Evolutionary conservation across 192 early-diverging fungal genomes (phyloP).

Genomic region (Entophlyctis luteolus): DNA sequence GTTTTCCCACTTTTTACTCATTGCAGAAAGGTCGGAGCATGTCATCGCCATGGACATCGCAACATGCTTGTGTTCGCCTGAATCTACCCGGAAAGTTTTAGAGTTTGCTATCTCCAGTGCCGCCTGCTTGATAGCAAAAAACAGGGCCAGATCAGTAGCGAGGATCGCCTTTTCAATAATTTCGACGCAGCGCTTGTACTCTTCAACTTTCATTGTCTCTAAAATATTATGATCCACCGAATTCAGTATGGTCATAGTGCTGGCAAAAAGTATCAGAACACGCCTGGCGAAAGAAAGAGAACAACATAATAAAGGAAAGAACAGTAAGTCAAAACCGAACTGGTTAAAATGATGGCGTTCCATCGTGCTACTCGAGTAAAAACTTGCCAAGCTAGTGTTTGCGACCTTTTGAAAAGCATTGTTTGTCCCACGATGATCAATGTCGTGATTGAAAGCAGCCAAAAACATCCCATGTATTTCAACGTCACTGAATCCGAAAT

Average conservation of each 20-base stretch:
- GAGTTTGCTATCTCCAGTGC: conserved; percentile 23
- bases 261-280: not conserved
- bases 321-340: conserved; percentile 1
- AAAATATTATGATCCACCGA: conserved; percentile 37
- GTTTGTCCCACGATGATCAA: conserved; percentile 52
- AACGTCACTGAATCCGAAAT: conserved; percentile 21
- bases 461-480: conserved; percentile 47
- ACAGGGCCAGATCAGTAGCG: conserved; percentile 43
- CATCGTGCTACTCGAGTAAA: conserved; percentile 42
- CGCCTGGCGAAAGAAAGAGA: not conserved
- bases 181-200: conserved; percentile 35
- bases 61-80: conserved; percentile 16
- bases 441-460: conserved; percentile 46
- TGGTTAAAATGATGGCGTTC: conserved; percentile 51
- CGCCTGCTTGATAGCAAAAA: conserved; percentile 35
- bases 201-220: conserved; percentile 13
- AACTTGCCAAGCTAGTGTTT: conserved; percentile 35
- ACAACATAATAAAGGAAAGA: not conserved
- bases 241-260: conserved; percentile 40
- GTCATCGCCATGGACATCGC: conserved; percentile 43
- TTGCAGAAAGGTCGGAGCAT: conserved; percentile 37
- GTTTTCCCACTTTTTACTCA: conserved; percentile 42
- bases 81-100: conserved; percentile 2
- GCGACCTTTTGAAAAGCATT: conserved; percentile 44
- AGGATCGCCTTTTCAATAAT: conserved; percentile 42